phyloP scores from a whole-genome alignment of 306 rosid species.

The Quercus engelmannii region DNA sequence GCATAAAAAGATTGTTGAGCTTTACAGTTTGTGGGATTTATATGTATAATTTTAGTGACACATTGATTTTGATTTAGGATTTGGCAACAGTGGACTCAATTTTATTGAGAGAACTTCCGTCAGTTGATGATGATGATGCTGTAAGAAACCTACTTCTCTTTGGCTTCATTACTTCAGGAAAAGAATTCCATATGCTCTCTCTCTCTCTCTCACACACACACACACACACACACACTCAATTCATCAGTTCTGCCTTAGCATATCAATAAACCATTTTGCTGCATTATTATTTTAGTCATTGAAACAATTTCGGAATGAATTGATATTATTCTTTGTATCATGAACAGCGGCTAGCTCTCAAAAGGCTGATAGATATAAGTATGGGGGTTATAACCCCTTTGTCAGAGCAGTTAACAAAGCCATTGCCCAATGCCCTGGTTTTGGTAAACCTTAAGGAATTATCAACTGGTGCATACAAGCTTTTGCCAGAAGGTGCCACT shows the following conservation, averaged over 20 bases:
- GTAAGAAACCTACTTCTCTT: constrained; percentile 52
- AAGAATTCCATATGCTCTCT: constrained; percentile 9
- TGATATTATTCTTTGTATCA: constrained; percentile 10
- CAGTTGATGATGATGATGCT: constrained; percentile 63
- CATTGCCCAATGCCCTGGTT: constrained; percentile 89
- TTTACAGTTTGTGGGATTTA: constrained; percentile 23
- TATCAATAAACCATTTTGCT: background rate
- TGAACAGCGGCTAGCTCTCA: constrained; percentile 87
- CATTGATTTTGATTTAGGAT: constrained; percentile 56
- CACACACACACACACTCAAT: background rate
- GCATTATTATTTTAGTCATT: background rate
- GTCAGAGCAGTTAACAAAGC: constrained; percentile 93
- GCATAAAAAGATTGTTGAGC: background rate
- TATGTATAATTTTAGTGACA: constrained; percentile 17
- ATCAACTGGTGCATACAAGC: constrained; percentile 83
- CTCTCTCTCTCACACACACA: background rate
- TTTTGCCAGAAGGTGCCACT: constrained; percentile 80
- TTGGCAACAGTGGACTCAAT: constrained; percentile 97
- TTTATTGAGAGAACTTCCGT: constrained; percentile 84
- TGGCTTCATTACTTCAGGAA: constrained; percentile 15
- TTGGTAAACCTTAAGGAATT: constrained; percentile 87
- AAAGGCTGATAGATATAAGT: constrained; percentile 84
- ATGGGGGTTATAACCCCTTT: constrained; percentile 88
- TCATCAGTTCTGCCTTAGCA: background rate
- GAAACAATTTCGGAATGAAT: constrained; percentile 1